These are phyloP conservation scores for Apophysomyces ossiformis DNA, from an alignment of 371 early-diverging fungal genomes.

Conservation along the genomic window DNA sequence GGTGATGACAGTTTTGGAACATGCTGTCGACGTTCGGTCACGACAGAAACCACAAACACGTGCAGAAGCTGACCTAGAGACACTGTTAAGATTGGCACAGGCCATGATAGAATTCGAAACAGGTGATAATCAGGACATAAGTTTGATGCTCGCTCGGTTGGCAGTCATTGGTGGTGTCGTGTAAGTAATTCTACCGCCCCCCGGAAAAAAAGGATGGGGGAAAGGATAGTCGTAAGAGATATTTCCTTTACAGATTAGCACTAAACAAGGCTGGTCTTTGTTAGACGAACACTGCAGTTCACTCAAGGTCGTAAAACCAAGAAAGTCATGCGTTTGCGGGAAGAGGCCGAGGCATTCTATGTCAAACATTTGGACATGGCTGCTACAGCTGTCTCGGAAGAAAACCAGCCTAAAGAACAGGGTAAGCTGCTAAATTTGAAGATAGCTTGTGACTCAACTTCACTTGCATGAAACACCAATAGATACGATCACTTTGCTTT, in stretches of 20 bases:
- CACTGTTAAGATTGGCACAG: conserved; percentile 20
- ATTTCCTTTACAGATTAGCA: background rate
- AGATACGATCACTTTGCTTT: conserved; percentile 36
- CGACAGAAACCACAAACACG: conserved; percentile 32
- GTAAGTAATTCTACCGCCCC: conserved; percentile 26
- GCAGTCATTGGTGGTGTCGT: conserved; percentile 41
- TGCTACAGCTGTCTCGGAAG: background rate
- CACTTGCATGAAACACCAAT: background rate
- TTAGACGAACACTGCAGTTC: conserved; percentile 48
- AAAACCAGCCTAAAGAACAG: conserved; percentile 23
- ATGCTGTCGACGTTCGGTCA: conserved; percentile 43
- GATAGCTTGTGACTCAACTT: background rate
- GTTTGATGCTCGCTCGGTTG: conserved; percentile 21
- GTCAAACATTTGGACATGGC: conserved; percentile 24
- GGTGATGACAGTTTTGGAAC: conserved; percentile 41
- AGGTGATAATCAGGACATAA: background rate
- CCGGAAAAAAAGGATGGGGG: too few relatives aligned
- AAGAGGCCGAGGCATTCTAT: conserved; percentile 24
- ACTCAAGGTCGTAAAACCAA: conserved; percentile 40
- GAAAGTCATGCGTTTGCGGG: conserved; percentile 21
- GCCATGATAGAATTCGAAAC: conserved; percentile 7
- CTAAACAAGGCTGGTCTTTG: background rate
- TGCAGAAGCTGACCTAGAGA: conserved; percentile 39
- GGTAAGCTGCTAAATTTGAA: conserved; percentile 17
- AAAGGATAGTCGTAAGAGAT: background rate